Evolutionary conservation across 1,284 basidiomycete species (phyloP), one percentile per base, ranked within the genome.

Genomic region (Heterobasidion annosum): DNA sequence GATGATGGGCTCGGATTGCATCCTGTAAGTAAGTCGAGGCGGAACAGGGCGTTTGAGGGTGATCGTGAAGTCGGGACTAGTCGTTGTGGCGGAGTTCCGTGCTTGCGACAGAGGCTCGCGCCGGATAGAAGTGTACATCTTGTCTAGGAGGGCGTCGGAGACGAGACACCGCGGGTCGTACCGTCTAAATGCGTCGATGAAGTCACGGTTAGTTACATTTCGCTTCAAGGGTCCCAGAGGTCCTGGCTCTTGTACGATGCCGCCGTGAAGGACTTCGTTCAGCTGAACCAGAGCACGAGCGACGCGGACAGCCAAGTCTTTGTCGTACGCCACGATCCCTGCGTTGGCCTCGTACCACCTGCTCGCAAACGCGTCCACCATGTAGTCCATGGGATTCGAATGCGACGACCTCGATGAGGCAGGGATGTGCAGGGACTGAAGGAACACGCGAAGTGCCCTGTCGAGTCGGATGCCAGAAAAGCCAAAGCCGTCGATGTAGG

Each of bases 301-400:
- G 48, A 98, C 79, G 35, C 85, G 83, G 56, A 79, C 73, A 1
- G 91, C 86, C 51, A 91, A 73, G 58, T 91, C 85, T 64, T 82
- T 84, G 69, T 91, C 87, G 63, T 86, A 93, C 1, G 87, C 78
- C 25, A 93, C 81, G 35, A 81, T 76, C 48, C 78, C 76, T 13
- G 83, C 80, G 66, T 99, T 99, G n/a, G 88, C 86, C 56, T 88
- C 85, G 60, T 91, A 89, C 91, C 94, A 99, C 32, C 89, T 80
- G 58, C 81, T 78, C 7, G 93, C 90, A 65, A 99, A 95, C 9
- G 86, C 81, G 66, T 98, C 93, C 42, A 91, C 76, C 1, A 91
- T 74, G 57, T 81, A 78, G 55, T 90, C 85, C 37, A 86, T 64
- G 2, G 82, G 71, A 49, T 65, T 73, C 47, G 72, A 64, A 56